phyloP scores from a whole-genome alignment of 176 grass and related monocot species.

The Calamus simplicifolius region DNA sequence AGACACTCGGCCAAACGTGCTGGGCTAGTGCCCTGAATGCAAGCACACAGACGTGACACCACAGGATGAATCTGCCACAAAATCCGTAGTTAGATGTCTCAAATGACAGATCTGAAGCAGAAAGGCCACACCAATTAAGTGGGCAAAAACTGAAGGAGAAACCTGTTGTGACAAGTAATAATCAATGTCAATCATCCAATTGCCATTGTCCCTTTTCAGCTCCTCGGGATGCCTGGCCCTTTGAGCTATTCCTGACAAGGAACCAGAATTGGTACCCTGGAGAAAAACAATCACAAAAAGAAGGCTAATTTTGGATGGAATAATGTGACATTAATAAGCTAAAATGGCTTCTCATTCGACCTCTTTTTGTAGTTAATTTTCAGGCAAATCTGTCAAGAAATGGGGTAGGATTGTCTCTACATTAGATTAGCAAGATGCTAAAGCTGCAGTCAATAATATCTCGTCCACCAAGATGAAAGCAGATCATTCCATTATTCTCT shows the following conservation, averaged over 20 bases:
- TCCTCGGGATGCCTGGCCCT: constrained; percentile 96
- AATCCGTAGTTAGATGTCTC: too few species aligned
- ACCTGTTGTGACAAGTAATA: constrained; percentile 99
- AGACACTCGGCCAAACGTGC: too few species aligned
- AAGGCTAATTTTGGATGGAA: constrained; percentile 15
- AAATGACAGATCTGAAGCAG: too few species aligned
- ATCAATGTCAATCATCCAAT: constrained; percentile 90
- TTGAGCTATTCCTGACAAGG: constrained; percentile 76
- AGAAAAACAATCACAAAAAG: constrained; percentile 11
- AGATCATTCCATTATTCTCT: too few species aligned
- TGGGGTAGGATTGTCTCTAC: too few species aligned
- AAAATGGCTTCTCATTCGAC: too few species aligned
- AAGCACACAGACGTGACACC: constrained; percentile 30
- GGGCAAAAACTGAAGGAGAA: not conserved
- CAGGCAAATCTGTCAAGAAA: too few species aligned
- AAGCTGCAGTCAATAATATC: too few species aligned
- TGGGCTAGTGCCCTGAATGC: constrained; percentile 21
- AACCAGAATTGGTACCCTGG: constrained; percentile 43
- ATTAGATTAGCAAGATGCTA: too few species aligned
- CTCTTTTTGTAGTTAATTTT: too few species aligned
- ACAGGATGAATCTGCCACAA: not conserved
- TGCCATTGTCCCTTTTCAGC: constrained; percentile 55
- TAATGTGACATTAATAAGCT: not conserved
- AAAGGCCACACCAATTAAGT: not conserved
- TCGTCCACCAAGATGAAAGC: too few species aligned